phyloP scores from a whole-genome alignment of 768 basidiomycete species.

The Exsudoporus frostii region DNA sequence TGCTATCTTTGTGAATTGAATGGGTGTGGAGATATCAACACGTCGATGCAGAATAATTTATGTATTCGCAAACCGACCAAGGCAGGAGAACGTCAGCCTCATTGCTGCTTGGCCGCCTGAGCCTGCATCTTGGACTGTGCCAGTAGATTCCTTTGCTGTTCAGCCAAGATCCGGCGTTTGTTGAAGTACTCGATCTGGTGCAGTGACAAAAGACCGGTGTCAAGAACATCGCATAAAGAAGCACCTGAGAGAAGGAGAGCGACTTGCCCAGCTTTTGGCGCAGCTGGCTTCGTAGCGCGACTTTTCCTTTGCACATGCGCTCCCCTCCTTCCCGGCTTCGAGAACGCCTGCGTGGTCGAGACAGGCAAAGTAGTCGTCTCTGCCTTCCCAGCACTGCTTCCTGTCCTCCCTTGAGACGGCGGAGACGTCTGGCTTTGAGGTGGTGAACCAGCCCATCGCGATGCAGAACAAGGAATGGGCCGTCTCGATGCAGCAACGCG shows the following conservation, averaged over 20 bases:
- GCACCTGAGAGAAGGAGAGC: background rate
- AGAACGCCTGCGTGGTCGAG: conserved; percentile 67
- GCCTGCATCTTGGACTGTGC: conserved; percentile 43
- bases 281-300: conserved; percentile 67
- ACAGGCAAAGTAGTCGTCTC: conserved; percentile 85
- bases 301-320: conserved; percentile 55
- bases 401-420: conserved; percentile 61
- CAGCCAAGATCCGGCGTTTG: conserved; percentile 78
- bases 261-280: conserved; percentile 85
- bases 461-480: background rate
- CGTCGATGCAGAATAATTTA: background rate
- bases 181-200: conserved; percentile 91
- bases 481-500: conserved; percentile 5
- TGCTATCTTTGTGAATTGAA: background rate
- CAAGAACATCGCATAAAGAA: conserved; percentile 2
- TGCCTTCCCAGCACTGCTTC: conserved; percentile 77
- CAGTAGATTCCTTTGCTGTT: conserved; percentile 71
- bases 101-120: conserved; percentile 26
- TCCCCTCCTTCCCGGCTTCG: conserved; percentile 70
- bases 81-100: background rate
- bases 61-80: background rate
- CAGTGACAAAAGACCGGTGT: background rate
- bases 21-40: background rate
- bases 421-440: conserved; percentile 36
- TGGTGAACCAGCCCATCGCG: conserved; percentile 37